Percentiles rank a stretch among this genome's conserved stretches.
These are phyloP conservation scores for Thraustochytrium sp. DNA, from an alignment of 352 stramenopile species.

Conservation along the genomic window DNA sequence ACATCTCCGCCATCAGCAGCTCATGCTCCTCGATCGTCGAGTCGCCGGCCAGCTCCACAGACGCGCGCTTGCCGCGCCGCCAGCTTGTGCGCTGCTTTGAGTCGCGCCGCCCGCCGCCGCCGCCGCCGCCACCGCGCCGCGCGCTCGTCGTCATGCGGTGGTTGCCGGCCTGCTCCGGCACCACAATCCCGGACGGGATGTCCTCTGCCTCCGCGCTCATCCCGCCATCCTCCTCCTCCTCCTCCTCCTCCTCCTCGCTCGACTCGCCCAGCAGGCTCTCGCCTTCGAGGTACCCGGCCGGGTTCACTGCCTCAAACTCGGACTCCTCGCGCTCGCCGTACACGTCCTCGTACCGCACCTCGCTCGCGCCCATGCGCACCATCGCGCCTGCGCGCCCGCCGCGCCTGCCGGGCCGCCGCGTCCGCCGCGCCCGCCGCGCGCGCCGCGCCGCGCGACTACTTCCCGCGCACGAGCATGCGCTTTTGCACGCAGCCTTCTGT, in stretches of 20 bases:
- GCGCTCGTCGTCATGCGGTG: not conserved
- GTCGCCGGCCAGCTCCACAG: not conserved
- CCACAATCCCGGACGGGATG: not conserved
- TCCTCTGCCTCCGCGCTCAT: not conserved
- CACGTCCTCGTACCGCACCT: not conserved
- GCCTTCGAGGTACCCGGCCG: not conserved
- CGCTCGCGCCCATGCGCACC: not conserved
- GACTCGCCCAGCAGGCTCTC: not conserved
- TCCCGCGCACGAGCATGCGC: too few species aligned
- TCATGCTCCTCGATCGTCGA: conserved; percentile 28
- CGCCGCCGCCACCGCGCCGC: not conserved
- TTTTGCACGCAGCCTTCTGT: too few species aligned
- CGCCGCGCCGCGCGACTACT: too few species aligned
- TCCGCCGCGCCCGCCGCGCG: too few species aligned
- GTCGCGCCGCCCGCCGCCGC: not conserved
- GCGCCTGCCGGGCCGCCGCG: too few species aligned
- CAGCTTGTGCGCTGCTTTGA: not conserved
- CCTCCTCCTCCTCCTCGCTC: not conserved
- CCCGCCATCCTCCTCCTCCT: conserved; percentile 6
- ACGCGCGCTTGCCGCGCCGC: not conserved
- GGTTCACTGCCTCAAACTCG: conserved; percentile 3
- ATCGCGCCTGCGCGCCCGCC: too few species aligned
- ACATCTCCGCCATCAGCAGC: not conserved
- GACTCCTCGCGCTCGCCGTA: not conserved
- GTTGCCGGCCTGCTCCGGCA: not conserved